Conservation (phyloP, 768 basidiomycete genomes). For the Podaxis rugospora region DNA sequence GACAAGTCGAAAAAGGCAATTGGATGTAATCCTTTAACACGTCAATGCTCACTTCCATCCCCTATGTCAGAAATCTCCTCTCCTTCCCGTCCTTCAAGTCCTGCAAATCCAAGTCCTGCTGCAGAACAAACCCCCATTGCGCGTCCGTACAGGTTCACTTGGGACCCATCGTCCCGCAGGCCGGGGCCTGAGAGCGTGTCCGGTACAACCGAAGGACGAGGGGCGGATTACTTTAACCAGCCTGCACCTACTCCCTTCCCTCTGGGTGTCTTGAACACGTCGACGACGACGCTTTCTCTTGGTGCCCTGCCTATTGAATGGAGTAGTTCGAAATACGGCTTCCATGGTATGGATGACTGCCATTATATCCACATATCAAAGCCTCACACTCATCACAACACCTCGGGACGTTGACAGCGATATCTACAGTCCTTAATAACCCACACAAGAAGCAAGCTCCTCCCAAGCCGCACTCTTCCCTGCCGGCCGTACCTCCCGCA, state of each 20-base stretch:
- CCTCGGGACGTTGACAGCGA: slow-evolving; percentile 46
- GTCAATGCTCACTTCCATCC: not conserved
- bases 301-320: slow-evolving; percentile 58
- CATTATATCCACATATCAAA: not conserved
- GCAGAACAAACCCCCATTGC: slow-evolving; percentile 36
- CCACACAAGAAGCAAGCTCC: slow-evolving; percentile 83
- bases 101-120: slow-evolving; percentile 31
- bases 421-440: slow-evolving; percentile 90
- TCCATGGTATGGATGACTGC: slow-evolving; percentile 62
- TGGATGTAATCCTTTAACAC: not conserved
- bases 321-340: slow-evolving; percentile 82
- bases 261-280: slow-evolving; percentile 45
- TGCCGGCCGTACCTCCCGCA: slow-evolving; percentile 68
- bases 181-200: slow-evolving; percentile 71
- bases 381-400: slow-evolving; percentile 1
- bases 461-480: slow-evolving; percentile 78
- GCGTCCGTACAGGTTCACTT: slow-evolving; percentile 69
- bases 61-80: slow-evolving; percentile 42
- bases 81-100: slow-evolving; percentile 56
- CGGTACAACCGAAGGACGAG: slow-evolving; percentile 64
- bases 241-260: slow-evolving; percentile 36
- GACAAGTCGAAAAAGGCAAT: not conserved
- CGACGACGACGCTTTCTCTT: slow-evolving; percentile 41
- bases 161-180: slow-evolving; percentile 57
- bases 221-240: slow-evolving; percentile 55